phyloP scores from a whole-genome alignment of 176 grass and related monocot species.

The Rhynchospora pubera region DNA sequence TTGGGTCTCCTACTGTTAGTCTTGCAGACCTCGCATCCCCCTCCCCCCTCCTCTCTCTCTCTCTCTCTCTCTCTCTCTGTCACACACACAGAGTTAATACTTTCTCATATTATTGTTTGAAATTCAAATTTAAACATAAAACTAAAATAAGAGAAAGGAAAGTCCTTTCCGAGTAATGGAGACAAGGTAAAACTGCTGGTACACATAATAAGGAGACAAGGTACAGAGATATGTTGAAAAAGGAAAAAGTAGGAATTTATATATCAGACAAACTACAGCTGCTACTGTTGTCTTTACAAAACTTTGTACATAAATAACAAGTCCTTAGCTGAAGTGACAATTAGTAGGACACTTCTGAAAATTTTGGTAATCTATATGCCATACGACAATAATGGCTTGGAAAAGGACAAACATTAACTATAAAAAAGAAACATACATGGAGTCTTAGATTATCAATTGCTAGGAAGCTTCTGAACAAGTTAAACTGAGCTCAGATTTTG shows the following conservation, averaged over 20 bases:
- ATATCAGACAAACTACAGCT: background rate
- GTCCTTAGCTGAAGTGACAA: background rate
- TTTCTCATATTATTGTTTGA: too few relatives aligned
- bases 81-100: too few relatives aligned
- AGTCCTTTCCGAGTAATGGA: background rate
- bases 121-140: background rate
- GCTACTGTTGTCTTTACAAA: background rate
- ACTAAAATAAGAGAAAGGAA: background rate
- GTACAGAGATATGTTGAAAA: background rate
- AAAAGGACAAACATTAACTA: background rate
- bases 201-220: background rate
- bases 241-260: background rate
- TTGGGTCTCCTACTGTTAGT: background rate
- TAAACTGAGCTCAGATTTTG: background rate
- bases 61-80: background rate
- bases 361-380: background rate
- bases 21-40: background rate
- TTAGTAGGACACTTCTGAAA: background rate
- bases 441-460: background rate
- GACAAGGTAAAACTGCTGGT: background rate
- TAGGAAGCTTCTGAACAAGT: background rate
- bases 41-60: too few relatives aligned
- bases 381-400: background rate
- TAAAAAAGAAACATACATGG: background rate
- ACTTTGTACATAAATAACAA: constrained; percentile 17